Evolutionary conservation across 371 early-diverging fungal species (phyloP).

Genomic region (Batkoa obscura): DNA sequence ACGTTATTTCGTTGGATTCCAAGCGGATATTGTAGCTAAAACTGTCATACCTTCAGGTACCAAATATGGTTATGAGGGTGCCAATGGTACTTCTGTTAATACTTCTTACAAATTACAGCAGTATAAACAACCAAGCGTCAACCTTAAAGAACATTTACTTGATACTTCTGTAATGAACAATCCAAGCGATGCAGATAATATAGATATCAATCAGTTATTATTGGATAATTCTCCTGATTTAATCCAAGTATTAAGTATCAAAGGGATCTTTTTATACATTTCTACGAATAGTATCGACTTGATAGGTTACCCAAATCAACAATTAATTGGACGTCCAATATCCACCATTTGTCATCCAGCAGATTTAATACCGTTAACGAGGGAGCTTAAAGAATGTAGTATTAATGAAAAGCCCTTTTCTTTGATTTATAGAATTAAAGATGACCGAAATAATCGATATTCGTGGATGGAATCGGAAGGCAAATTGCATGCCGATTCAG

Average conservation of each 20-base stretch:
- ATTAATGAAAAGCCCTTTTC: too few species aligned
- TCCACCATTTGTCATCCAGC: slow-evolving; percentile 36
- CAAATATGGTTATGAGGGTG: slow-evolving; percentile 28
- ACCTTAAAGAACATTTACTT: too few species aligned
- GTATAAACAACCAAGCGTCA: too few species aligned
- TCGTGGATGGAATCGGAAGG: slow-evolving; percentile 42
- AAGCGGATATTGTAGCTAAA: slow-evolving; percentile 44
- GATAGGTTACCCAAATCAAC: slow-evolving; percentile 27
- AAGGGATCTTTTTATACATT: slow-evolving; percentile 38
- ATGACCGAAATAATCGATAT: slow-evolving; percentile 31
- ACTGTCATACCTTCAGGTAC: slow-evolving; percentile 39
- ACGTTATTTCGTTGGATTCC: slow-evolving; percentile 40
- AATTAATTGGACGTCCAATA: slow-evolving; percentile 28
- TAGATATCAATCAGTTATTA: too few species aligned
- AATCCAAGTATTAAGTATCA: slow-evolving; percentile 35
- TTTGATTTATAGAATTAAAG: slow-evolving; percentile 31
- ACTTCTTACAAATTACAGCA: too few species aligned
- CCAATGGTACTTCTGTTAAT: too few species aligned
- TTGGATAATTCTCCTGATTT: slow-evolving; percentile 27
- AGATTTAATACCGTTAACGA: slow-evolving; percentile 37
- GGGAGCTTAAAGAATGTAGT: slow-evolving; percentile 36
- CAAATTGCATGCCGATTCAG: slow-evolving; percentile 25
- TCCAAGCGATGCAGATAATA: too few species aligned
- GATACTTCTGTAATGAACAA: too few species aligned
- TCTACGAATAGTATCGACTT: slow-evolving; percentile 21